phyloP scores from a whole-genome alignment of 805 yeast species.

The Metahyphopichia silvanorum region DNA sequence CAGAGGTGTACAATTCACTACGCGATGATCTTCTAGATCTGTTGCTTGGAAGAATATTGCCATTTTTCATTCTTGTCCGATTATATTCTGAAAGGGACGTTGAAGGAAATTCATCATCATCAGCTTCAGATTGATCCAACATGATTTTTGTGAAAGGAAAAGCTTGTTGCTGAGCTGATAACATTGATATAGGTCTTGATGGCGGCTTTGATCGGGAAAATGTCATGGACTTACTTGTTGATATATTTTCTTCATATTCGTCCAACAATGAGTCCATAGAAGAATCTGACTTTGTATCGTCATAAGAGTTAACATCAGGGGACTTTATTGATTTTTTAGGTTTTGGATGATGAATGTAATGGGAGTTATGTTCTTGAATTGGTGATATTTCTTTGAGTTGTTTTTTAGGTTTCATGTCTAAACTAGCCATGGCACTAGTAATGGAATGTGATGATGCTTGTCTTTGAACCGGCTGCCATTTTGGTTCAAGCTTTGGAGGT shows the following conservation, averaged over 20 bases:
- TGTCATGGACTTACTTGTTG: constrained; percentile 21
- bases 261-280: constrained; percentile 41
- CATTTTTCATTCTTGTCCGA: constrained; percentile 6
- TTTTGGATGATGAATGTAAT: constrained; percentile 11
- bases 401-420: constrained; percentile 13
- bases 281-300: constrained; percentile 19
- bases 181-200: constrained; percentile 23
- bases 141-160: constrained; percentile 1
- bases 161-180: constrained; percentile 11
- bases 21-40: constrained; percentile 36
- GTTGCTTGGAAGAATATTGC: constrained; percentile 3
- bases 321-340: constrained; percentile 7
- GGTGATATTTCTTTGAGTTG: neutral
- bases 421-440: constrained; percentile 27
- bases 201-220: constrained; percentile 21
- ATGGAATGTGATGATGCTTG: constrained; percentile 19
- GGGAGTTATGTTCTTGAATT: neutral
- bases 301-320: neutral
- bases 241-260: constrained; percentile 42
- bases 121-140: constrained; percentile 3
- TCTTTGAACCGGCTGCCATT: constrained; percentile 10
- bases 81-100: constrained; percentile 37
- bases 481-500: constrained; percentile 3
- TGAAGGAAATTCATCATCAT: constrained; percentile 20
- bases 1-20: constrained; percentile 41